Evolutionary conservation across 306 rosid genomes (phyloP), one percentile per base, ranked within the genome.

Genomic region (Lotus japonicus): DNA sequence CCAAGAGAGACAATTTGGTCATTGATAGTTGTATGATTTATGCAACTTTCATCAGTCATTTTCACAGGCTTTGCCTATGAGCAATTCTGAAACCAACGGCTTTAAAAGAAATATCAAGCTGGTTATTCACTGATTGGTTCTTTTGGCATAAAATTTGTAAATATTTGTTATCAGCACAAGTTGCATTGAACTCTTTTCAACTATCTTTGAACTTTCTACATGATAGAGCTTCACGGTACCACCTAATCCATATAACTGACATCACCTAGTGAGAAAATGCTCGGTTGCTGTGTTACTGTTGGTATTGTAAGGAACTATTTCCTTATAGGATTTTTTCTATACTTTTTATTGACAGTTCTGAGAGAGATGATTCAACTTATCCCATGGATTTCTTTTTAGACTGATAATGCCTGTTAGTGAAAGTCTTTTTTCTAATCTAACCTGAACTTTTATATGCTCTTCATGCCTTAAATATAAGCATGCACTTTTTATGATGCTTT

Each of bases 81-180:
- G 58, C 55, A 39, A 42, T 58, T 68, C 63, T 45, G 36, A 68
- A 44, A 56, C 46, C 55, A 17, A 13, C 13, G 11, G 71, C 74
- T 62, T 11, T 42, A 21, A 45, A 36, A 41, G 68, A 51, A 49
- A n/a, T 41, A 6, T 15, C 54, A 5, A 46, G 26, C 18, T 35
- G 11, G 64, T 18, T 51, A 21, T 67, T 56, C 23, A 16, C 50
- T 31, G 11, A 7, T 33, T 38, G 65, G 58, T 72, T 68, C 79
- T 64, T 50, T 66, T 11, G 74, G 65, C 71, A 18, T 59, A 8
- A 43, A 70, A 74, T 18, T 35, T 84, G 91, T 86, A 70, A 64
- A 82, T 78, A 73, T 6, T 1, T n/a, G n/a, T n/a, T 21, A 63
- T 51, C 26, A 2, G 42, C 42, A 41, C 45, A 36, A 51, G 72